Percentiles rank a stretch among this genome's conserved stretches.
These are phyloP conservation scores for Eucalyptus curtisii DNA, from an alignment of 345 rosid genomes.

Conservation along the genomic window DNA sequence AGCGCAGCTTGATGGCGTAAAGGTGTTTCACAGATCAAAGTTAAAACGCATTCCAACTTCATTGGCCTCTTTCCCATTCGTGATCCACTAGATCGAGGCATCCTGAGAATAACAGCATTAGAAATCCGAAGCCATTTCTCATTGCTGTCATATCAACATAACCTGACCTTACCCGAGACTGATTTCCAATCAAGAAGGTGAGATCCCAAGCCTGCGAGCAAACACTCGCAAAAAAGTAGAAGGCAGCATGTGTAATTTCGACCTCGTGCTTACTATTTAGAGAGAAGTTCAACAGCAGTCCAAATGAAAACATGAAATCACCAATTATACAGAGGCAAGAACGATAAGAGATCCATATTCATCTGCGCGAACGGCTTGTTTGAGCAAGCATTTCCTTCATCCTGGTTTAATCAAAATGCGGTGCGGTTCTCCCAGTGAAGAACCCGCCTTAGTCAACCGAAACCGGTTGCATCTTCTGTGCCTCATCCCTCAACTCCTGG, in stretches of 20 bases:
- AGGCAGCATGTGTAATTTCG: neutral
- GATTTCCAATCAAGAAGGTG: neutral
- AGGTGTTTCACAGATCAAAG: neutral
- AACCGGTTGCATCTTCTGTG: conserved; percentile 87
- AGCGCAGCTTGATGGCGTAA: neutral
- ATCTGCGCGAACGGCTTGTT: neutral
- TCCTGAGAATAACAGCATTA: neutral
- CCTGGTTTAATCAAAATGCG: neutral
- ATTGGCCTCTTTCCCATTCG: neutral
- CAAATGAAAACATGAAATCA: neutral
- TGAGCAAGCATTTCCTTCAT: neutral
- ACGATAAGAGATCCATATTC: neutral
- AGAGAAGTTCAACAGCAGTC: neutral
- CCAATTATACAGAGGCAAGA: neutral
- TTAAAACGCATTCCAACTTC: neutral
- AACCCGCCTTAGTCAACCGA: conserved; percentile 36
- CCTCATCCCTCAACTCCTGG: conserved; percentile 81
- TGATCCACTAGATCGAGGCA: neutral
- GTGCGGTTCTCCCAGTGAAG: neutral
- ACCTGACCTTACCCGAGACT: neutral
- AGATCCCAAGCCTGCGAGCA: neutral
- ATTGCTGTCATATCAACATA: neutral
- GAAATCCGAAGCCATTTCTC: neutral
- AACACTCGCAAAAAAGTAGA: neutral
- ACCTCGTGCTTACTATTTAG: neutral